Conservation (phyloP, 805 yeast species). For the Vanderwaltozyma verrucispora region DNA sequence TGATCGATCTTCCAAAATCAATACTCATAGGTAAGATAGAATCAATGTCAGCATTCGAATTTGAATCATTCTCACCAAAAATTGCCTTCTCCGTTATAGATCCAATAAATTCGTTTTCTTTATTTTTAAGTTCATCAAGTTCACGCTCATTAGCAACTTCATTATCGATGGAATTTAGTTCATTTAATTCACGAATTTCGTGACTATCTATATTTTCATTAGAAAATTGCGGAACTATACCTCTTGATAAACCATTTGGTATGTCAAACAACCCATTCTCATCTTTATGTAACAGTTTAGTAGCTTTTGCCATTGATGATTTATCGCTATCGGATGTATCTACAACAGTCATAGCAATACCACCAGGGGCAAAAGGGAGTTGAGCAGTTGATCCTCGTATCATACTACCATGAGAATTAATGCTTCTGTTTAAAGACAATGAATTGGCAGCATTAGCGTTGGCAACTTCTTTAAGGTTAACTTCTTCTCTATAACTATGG, state of each 20-base stretch:
- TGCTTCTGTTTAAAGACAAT: slow-evolving; percentile 58
- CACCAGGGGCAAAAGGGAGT: slow-evolving; percentile 93
- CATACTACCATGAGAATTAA: slow-evolving; percentile 49
- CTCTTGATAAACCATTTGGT: slow-evolving; percentile 76
- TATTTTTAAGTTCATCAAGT: slow-evolving; percentile 24
- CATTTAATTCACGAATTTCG: slow-evolving; percentile 14
- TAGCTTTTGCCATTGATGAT: slow-evolving; percentile 17
- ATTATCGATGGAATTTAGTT: slow-evolving; percentile 26
- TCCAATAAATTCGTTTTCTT: slow-evolving; percentile 11
- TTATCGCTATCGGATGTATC: slow-evolving; percentile 6
- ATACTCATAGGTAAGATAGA: slow-evolving; percentile 41
- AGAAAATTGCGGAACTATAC: slow-evolving; percentile 34
- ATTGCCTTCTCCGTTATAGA: slow-evolving; percentile 5
- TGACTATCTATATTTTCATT: slow-evolving; percentile 11
- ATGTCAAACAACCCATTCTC: slow-evolving; percentile 65
- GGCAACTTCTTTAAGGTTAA: slow-evolving; percentile 36
- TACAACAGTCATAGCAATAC: slow-evolving; percentile 34
- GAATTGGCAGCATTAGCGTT: slow-evolving; percentile 56
- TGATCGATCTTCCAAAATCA: slow-evolving; percentile 34
- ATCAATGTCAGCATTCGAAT: slow-evolving; percentile 30
- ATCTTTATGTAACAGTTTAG: slow-evolving; percentile 49
- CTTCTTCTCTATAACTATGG: slow-evolving; percentile 51
- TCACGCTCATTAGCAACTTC: slow-evolving; percentile 30
- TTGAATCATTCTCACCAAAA: slow-evolving; percentile 5
- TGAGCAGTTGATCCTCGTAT: slow-evolving; percentile 61